phyloP scores from a whole-genome alignment of 1,284 basidiomycete genomes.

The Pisolithus thermaeus region DNA sequence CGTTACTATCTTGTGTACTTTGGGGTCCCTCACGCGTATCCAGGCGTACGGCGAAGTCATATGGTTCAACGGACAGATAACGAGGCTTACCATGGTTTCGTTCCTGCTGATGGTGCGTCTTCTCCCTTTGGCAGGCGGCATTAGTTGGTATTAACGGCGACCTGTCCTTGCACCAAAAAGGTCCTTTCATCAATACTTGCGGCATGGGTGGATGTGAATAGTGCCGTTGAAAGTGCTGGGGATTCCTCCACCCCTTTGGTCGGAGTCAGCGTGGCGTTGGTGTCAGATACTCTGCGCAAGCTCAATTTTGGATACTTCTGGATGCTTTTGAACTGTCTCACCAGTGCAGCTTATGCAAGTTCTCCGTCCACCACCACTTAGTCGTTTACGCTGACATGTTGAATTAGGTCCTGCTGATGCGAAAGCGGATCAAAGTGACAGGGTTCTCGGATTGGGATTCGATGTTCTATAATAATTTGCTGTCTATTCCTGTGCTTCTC shows the following conservation, averaged over 20 bases:
- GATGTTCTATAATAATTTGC: slow-evolving; percentile 98
- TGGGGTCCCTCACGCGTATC: slow-evolving; percentile 5
- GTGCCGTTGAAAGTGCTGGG: slow-evolving; percentile 37
- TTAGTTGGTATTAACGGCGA: neutral
- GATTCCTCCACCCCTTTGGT: slow-evolving; percentile 34
- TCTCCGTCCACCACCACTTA: slow-evolving; percentile 4
- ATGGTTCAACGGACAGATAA: slow-evolving; percentile 93
- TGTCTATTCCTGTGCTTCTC: slow-evolving; percentile 88
- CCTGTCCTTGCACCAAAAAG: slow-evolving; percentile 32
- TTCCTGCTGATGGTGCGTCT: slow-evolving; percentile 86
- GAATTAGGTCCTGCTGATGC: slow-evolving; percentile 84
- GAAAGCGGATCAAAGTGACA: slow-evolving; percentile 95
- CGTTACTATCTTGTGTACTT: slow-evolving; percentile 22
- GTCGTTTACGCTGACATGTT: slow-evolving; percentile 1
- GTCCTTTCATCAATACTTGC: slow-evolving; percentile 93
- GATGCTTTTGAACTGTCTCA: slow-evolving; percentile 93
- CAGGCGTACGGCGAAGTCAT: slow-evolving; percentile 96
- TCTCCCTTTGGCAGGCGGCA: slow-evolving; percentile 2
- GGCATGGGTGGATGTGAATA: slow-evolving; percentile 86
- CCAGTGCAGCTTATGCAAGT: slow-evolving; percentile 89
- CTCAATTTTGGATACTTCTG: slow-evolving; percentile 89
- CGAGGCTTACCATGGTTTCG: slow-evolving; percentile 81
- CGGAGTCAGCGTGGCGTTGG: slow-evolving; percentile 36
- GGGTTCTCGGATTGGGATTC: slow-evolving; percentile 99
- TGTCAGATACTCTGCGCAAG: slow-evolving; percentile 48